Evolutionary conservation across 108 stramenopile species (phyloP), one percentile per base, ranked within the genome.

Genomic region (Nitzschia putrida): DNA sequence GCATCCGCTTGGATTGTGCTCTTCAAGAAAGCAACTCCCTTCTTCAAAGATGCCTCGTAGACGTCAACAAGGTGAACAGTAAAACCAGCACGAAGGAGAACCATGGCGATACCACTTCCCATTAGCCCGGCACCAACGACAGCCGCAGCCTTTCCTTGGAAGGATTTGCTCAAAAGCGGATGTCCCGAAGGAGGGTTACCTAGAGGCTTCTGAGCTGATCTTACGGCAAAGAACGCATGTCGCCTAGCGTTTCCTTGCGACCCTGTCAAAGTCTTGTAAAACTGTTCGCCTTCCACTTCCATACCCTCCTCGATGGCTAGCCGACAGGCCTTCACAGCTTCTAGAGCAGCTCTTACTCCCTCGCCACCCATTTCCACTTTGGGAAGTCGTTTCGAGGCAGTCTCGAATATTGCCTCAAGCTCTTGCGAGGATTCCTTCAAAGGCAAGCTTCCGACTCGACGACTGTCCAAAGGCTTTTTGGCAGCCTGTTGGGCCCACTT

Each of bases 51-150:
- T 64, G 76, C 70, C 53, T 82, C 71, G 59, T 91, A 79, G 24
- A 87, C 78, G 72, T 99, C 98, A 8, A 99, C 88, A 42, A 99
- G 69, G 2, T 73, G 80, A 0, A 99, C 98, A 12, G 64, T 74
- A 64, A 83, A 92, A 12, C 98, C 96, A 21, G 94, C 93, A 25
- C 88, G 81, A 12, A 97, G 83, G 58, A 97, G 88, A 14, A 91
- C 91, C 64, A 96, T 82, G 42, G 96, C 92, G 77, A 99, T 99
- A 53, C 98, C 98, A 70, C 88, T 82, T 29, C 97, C 98, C 98
- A 99, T 99, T 22, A 95, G 91, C 29, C 98, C 98, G 25, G 96
- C 96, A 11, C 98, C 98, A 53, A 97, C 82, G 5, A 98, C 91
- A 38, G 91, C 97, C 26, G 85, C 86, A 16, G 57, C 44, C 14